Percentiles rank a stretch among this genome's conserved stretches.
phyloP scores from a whole-genome alignment of 129 eudicot species.

The Chrysanthemum makinoi region DNA sequence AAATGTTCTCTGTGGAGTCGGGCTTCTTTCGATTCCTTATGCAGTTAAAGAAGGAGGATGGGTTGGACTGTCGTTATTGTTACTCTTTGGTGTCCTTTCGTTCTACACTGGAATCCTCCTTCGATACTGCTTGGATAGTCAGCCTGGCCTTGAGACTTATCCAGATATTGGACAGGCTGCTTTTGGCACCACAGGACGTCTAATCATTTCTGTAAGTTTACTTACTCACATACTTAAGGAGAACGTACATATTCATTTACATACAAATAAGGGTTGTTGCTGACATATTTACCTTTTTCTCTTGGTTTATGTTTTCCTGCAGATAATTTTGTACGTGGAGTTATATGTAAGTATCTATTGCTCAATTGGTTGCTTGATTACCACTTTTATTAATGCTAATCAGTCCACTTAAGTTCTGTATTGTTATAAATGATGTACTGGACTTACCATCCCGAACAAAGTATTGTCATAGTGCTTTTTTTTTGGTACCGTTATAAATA shows the following conservation, averaged over 20 bases:
- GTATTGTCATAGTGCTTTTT: neutral
- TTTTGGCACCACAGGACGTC: constrained; percentile 71
- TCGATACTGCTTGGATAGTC: constrained; percentile 79
- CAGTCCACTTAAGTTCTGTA: neutral
- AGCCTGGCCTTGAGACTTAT: constrained; percentile 90
- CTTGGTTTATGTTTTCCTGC: constrained; percentile 39
- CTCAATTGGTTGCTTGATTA: neutral
- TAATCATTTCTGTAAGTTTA: constrained; percentile 65
- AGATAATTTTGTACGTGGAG: constrained; percentile 84
- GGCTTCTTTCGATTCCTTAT: constrained; percentile 82
- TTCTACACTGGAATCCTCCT: constrained; percentile 89
- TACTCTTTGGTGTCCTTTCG: constrained; percentile 61
- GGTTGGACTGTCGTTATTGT: constrained; percentile 56
- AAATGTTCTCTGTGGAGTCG: constrained; percentile 94
- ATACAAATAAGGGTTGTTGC: constrained; percentile 10
- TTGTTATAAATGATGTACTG: neutral
- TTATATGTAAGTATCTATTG: constrained; percentile 74
- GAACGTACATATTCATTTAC: neutral
- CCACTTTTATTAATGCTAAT: neutral
- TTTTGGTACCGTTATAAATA: neutral
- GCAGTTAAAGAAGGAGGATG: constrained; percentile 95
- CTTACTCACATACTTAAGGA: neutral
- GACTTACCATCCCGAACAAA: neutral
- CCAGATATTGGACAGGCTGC: constrained; percentile 99
- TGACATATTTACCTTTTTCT: constrained; percentile 17